These are phyloP conservation scores for Sequoia sempervirens DNA, from an alignment of 75 land plant genomes.

Conservation along the genomic window DNA sequence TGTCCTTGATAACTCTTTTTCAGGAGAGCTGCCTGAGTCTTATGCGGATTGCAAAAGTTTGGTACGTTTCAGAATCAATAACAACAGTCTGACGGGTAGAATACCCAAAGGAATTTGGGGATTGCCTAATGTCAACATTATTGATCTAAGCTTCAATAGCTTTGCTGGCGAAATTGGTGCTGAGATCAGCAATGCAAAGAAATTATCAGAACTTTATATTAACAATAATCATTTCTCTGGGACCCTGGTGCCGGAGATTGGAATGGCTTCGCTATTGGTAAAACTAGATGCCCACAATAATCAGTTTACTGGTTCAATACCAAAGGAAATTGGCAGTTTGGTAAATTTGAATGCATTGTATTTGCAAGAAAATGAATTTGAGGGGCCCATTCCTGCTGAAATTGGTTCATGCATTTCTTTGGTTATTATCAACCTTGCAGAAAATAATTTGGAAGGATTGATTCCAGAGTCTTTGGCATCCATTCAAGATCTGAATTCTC, in stretches of 20 bases:
- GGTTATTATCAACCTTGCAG: slow-evolving; percentile 58
- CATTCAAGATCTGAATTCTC: slow-evolving; percentile 35
- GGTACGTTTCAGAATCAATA: slow-evolving; percentile 51
- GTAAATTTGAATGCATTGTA: slow-evolving; percentile 33
- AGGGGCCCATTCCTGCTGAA: slow-evolving; percentile 65
- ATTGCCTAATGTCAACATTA: slow-evolving; percentile 55
- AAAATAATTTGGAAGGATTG: slow-evolving; percentile 55
- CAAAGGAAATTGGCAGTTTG: slow-evolving; percentile 43
- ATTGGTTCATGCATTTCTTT: slow-evolving; percentile 40
- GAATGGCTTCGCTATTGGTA: slow-evolving; percentile 32
- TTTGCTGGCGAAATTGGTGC: slow-evolving; percentile 48
- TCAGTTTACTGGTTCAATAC: slow-evolving; percentile 53
- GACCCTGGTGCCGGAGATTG: slow-evolving; percentile 40
- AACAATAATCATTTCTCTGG: slow-evolving; percentile 42
- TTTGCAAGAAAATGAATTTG: slow-evolving; percentile 48
- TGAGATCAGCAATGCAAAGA: slow-evolving; percentile 49
- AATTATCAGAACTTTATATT: slow-evolving; percentile 53
- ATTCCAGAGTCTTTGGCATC: slow-evolving; percentile 62
- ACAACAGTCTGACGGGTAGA: slow-evolving; percentile 43
- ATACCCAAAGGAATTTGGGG: slow-evolving; percentile 54
- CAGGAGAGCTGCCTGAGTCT: slow-evolving; percentile 48
- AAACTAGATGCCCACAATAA: slow-evolving; percentile 68
- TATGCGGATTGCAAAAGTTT: slow-evolving; percentile 41
- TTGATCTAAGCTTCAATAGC: slow-evolving; percentile 48
- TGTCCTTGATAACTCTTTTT: slow-evolving; percentile 42